Evolutionary conservation across 2,329 filamentous ascomycete genomes (phyloP).

Genomic region (Bipolaris sorokiniana): DNA sequence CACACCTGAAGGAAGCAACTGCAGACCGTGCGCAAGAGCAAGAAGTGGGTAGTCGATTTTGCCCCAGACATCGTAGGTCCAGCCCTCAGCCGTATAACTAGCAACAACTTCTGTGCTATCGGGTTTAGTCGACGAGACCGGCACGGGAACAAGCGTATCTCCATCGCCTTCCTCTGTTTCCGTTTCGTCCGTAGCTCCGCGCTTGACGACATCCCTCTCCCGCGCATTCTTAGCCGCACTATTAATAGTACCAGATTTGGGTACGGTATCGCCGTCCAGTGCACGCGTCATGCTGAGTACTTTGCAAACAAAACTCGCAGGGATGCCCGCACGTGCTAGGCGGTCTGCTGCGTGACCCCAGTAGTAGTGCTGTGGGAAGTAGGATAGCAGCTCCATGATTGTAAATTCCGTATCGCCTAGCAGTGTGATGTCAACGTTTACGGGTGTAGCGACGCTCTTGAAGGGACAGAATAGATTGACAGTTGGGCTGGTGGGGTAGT

Average conservation of each 20-base stretch:
- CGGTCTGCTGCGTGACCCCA: slow-evolving; percentile 23
- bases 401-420: slow-evolving; percentile 25
- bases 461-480: slow-evolving; percentile 17
- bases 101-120: background rate
- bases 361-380: slow-evolving; percentile 24
- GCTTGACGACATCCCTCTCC: background rate
- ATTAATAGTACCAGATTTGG: background rate
- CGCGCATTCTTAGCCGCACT: background rate
- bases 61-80: slow-evolving; percentile 15
- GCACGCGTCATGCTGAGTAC: slow-evolving; percentile 22
- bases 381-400: slow-evolving; percentile 21
- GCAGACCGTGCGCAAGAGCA: slow-evolving; percentile 20
- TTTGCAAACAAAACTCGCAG: slow-evolving; percentile 1
- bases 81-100: slow-evolving; percentile 22
- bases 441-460: slow-evolving; percentile 24
- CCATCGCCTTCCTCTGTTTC: background rate
- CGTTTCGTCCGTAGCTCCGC: background rate
- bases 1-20: slow-evolving; percentile 13
- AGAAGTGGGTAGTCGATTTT: slow-evolving; percentile 28
- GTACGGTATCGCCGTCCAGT: slow-evolving; percentile 1
- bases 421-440: slow-evolving; percentile 18
- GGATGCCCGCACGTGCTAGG: slow-evolving; percentile 4
- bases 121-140: background rate
- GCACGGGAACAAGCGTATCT: background rate
- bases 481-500: background rate